Percentiles rank a stretch among this genome's conserved stretches.
Conservation (phyloP, 1,284 basidiomycete genomes). For the Cryptococcus sp. region DNA sequence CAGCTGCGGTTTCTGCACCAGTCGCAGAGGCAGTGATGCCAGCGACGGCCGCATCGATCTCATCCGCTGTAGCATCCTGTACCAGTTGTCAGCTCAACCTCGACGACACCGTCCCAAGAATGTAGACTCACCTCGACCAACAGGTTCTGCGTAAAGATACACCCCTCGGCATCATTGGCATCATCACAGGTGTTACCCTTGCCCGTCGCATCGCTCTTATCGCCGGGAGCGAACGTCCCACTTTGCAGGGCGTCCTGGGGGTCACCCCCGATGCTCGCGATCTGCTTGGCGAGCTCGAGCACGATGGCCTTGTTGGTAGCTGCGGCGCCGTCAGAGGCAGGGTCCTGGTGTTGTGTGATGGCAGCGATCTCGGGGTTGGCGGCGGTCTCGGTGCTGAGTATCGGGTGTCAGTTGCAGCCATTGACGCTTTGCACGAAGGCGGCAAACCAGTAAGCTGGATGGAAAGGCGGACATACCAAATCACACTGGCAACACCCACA, state of each 20-base stretch:
- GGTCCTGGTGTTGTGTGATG: conserved; percentile 65
- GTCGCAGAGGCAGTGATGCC: conserved; percentile 5
- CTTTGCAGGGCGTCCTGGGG: conserved; percentile 60
- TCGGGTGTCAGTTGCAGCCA: not conserved
- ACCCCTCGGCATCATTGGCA: conserved; percentile 55
- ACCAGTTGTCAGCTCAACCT: not conserved
- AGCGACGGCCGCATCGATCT: conserved; percentile 18
- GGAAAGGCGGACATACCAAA: conserved; percentile 37
- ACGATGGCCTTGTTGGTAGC: conserved; percentile 57
- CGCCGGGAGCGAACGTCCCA: conserved; percentile 63
- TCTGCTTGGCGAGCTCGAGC: conserved; percentile 23
- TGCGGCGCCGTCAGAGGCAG: conserved; percentile 60
- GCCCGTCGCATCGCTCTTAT: conserved; percentile 56
- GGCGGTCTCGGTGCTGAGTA: conserved; percentile 47
- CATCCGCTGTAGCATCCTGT: conserved; percentile 59
- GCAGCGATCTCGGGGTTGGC: conserved; percentile 65
- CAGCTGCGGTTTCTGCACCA: conserved; percentile 1
- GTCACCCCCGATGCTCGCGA: conserved; percentile 60
- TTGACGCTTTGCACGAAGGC: not conserved
- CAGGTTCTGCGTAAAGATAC: conserved; percentile 63
- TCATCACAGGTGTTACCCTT: conserved; percentile 46
- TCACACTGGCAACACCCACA: conserved; percentile 56
- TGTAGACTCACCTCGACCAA: conserved; percentile 43
- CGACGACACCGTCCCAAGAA: not conserved
- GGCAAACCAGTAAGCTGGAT: no score